Conservation (phyloP, 306 rosid genomes). For the Oxytropis ochrocephala region DNA sequence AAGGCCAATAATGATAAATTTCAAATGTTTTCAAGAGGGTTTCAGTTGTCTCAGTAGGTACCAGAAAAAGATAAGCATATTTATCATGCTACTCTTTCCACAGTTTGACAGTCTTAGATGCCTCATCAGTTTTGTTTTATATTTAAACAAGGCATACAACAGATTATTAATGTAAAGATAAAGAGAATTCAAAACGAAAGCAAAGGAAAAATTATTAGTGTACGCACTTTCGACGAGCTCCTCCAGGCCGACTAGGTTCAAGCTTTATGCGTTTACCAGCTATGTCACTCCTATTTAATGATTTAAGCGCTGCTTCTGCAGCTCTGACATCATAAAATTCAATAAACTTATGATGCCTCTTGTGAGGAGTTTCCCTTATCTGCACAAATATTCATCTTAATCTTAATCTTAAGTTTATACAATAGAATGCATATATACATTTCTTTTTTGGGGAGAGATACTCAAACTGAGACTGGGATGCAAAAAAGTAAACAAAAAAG, state of each 20-base stretch:
- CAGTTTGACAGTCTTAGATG: neutral
- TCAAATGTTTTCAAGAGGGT: neutral
- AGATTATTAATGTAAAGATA: neutral
- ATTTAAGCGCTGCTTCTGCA: constrained; percentile 89
- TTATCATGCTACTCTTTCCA: neutral
- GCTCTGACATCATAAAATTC: constrained; percentile 96
- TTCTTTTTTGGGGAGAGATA: neutral
- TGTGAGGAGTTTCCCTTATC: constrained; percentile 99
- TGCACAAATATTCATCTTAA: constrained; percentile 32
- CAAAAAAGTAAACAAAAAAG: neutral
- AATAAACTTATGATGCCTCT: constrained; percentile 95
- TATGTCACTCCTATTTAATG: constrained; percentile 93
- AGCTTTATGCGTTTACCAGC: constrained; percentile 98
- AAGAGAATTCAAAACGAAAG: neutral
- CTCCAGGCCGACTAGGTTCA: constrained; percentile 99
- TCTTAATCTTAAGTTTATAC: neutral
- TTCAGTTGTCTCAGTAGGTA: neutral
- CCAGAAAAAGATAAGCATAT: neutral
- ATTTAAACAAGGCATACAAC: neutral
- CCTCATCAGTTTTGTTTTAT: constrained; percentile 1
- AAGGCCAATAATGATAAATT: neutral
- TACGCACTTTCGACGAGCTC: constrained; percentile 95
- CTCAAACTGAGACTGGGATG: neutral
- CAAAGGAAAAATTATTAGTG: constrained; percentile 8
- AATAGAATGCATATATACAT: neutral